These are phyloP conservation scores for Aurantiochytrium sp. DNA, from an alignment of 108 stramenopile genomes.

Conservation along the genomic window DNA sequence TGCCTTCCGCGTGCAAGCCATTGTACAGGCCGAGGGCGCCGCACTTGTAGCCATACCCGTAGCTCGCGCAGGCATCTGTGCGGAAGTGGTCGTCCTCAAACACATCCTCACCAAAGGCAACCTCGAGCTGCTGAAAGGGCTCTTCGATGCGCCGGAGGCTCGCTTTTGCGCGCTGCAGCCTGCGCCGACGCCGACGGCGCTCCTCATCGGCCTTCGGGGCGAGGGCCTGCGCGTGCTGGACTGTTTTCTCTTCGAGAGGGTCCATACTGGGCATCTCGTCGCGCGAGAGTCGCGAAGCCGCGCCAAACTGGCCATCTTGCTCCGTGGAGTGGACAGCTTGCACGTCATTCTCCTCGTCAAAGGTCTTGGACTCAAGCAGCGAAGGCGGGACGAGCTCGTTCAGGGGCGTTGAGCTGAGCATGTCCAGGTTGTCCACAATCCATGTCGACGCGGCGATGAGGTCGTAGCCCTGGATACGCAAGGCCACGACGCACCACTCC, in stretches of 20 bases:
- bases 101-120: background rate
- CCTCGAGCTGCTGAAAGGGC: conserved; percentile 27
- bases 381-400: background rate
- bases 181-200: background rate
- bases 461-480: background rate
- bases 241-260: background rate
- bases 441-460: background rate
- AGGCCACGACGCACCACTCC: conserved; percentile 30
- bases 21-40: conserved; percentile 26
- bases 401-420: conserved; percentile 6
- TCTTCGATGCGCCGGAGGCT: background rate
- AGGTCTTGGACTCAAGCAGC: background rate
- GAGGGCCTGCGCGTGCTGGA: background rate
- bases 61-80: conserved; percentile 22
- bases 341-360: background rate
- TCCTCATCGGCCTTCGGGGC: background rate
- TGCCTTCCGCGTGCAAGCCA: background rate
- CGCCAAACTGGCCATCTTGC: background rate
- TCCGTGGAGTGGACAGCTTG: background rate
- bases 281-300: background rate
- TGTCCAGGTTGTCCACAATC: conserved; percentile 31
- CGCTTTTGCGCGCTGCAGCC: background rate
- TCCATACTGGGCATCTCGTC: background rate
- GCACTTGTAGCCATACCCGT: conserved; percentile 15
- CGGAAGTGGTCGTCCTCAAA: conserved; percentile 35